Base-by-base conservation (phyloP, 2,329 filamentous ascomycete species). In the Alternaria tenuissima region DNA sequence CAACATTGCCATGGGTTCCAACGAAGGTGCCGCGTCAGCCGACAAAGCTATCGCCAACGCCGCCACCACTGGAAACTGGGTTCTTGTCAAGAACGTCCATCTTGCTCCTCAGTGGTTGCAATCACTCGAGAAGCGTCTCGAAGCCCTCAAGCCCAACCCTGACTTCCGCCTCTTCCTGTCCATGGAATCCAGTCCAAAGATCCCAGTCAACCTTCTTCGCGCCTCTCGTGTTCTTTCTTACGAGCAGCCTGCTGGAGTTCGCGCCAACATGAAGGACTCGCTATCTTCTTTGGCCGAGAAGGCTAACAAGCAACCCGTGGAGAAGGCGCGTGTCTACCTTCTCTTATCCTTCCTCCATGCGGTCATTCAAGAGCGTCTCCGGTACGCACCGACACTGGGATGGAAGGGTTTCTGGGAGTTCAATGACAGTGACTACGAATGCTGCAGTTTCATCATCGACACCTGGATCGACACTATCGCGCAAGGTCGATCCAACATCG, bases 341-440 rank as follows among this genome's bases (percentile, higher is more conserved):
- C 84, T 99, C 49, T 86, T 99, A 38, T 95, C 91, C 3, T 98
- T 99, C 86, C 78, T 99, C 70, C 95, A 99, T 76, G 96, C 95
- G 7, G 94, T 99, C 38, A 89, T 97, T 11, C 95, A 99, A 79
- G 95, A 99, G 79, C 87, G 96, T 70, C 84, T 99, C 64, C 91
- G 95, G 64, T 99, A 99, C 78, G 94, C 94, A 24, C 96, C 95
- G 0, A 94, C 87, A 58, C 84, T 99, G 56, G 95, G 95, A 62
- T 99, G 95, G 95, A 97, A 96, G 83, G 93, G 93, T 55, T 97
- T 97, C 85, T 99, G 96, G 95, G 96, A 99, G 80, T 99, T 99
- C 80, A 99, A 99, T 77, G 96, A 99, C 80, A 96, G 94, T 70
- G 95, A 99, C 81, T 98, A 98, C 80, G 94, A 99, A 85, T 99